Evolutionary conservation across 2,329 filamentous ascomycete genomes (phyloP).

Genomic region (Talaromyces sp.): DNA sequence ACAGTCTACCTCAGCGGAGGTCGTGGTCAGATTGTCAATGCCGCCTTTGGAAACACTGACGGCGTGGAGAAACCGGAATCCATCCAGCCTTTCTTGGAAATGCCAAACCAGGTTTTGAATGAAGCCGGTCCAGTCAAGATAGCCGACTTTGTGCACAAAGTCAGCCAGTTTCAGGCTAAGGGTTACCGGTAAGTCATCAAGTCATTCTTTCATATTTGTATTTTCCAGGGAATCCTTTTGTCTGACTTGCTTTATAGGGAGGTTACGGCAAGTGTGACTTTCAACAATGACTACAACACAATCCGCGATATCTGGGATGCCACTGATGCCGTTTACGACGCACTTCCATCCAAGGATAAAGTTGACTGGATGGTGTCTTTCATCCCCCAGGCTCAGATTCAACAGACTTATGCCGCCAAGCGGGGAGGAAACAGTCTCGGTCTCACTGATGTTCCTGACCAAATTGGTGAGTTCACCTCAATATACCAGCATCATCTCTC

Average conservation of each 20-base stretch:
- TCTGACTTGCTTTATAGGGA: neutral
- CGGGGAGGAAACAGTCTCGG: neutral
- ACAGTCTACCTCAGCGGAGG: neutral
- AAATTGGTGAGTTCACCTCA: neutral
- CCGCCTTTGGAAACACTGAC: neutral
- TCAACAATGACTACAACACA: neutral
- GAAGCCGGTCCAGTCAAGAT: neutral
- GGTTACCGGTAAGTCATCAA: neutral
- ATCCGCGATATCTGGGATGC: neutral
- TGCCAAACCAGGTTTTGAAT: neutral
- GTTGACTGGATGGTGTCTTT: neutral
- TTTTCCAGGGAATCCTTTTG: neutral
- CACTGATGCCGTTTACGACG: neutral
- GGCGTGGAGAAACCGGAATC: neutral
- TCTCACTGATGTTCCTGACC: neutral
- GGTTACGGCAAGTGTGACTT: neutral
- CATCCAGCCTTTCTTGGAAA: neutral
- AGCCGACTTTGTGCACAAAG: neutral
- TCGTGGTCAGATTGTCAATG: neutral
- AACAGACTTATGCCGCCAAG: neutral
- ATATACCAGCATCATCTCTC: neutral
- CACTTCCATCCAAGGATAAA: neutral
- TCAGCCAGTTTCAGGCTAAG: neutral
- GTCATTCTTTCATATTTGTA: neutral
- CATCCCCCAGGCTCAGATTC: neutral